Percentiles rank a stretch among this genome's conserved stretches.
These are phyloP conservation scores for Fusarium coicis DNA, from an alignment of 2,329 filamentous ascomycete genomes.

Conservation along the genomic window DNA sequence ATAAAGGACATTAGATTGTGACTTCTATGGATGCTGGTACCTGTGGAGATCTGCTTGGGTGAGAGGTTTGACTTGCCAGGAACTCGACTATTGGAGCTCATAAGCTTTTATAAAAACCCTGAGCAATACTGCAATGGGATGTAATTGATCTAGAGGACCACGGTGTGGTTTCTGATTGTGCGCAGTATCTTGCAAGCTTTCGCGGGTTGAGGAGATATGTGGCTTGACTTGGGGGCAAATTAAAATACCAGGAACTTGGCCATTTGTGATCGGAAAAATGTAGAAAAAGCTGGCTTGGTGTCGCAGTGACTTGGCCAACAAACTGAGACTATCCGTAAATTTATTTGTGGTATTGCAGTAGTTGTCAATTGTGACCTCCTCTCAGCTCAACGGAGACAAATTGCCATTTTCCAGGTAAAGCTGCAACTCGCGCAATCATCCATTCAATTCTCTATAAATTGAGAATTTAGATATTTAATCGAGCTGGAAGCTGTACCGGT, in stretches of 20 bases:
- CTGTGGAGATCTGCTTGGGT: not conserved
- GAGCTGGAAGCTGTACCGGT: not conserved
- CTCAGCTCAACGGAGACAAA: not conserved
- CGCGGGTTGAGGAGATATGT: not conserved
- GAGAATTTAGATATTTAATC: not conserved
- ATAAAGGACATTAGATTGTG: not conserved
- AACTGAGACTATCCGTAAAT: fast-evolving
- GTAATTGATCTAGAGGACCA: fast-evolving
- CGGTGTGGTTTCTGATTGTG: not conserved
- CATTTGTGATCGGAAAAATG: not conserved
- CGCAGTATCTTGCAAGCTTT: not conserved
- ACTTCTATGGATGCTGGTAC: not conserved
- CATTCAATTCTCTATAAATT: not conserved
- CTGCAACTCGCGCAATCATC: not conserved
- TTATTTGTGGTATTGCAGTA: not conserved
- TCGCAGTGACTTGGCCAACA: fast-evolving
- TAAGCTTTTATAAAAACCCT: not conserved
- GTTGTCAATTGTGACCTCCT: not conserved
- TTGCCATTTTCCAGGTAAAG: not conserved
- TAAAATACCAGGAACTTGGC: not conserved
- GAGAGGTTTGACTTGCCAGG: not conserved
- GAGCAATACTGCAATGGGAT: not conserved
- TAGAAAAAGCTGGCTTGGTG: fast-evolving
- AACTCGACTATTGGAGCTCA: not conserved
- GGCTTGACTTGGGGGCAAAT: not conserved